Conservation (phyloP, 192 early-diverging fungal species). For the Mortierella alpina region DNA sequence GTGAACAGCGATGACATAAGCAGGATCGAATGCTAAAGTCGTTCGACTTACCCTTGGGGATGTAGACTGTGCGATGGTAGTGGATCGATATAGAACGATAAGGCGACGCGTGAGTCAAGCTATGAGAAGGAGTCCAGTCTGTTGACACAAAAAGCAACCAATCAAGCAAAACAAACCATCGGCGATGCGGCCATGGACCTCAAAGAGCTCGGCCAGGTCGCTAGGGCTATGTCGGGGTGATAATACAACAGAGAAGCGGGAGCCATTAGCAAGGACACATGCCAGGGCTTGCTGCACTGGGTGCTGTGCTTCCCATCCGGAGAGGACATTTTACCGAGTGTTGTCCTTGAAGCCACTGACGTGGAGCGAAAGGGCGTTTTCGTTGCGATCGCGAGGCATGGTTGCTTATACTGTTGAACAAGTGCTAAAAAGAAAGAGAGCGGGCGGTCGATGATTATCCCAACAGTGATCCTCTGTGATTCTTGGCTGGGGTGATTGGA, state of each 20-base stretch:
- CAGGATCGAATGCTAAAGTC: not conserved
- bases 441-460: too few species aligned
- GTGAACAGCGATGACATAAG: not conserved
- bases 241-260: not conserved
- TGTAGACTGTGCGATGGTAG: slow-evolving; percentile 22
- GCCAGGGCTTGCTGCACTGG: too few species aligned
- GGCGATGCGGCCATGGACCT: slow-evolving; percentile 30
- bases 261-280: not conserved
- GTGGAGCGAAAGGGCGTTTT: slow-evolving; percentile 42
- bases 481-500: not conserved
- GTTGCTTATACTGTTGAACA: not conserved
- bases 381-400: slow-evolving; percentile 50
- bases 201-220: slow-evolving; percentile 44
- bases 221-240: slow-evolving; percentile 24
- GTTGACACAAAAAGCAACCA: too few species aligned
- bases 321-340: slow-evolving; percentile 34
- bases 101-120: not conserved
- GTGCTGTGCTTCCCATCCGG: too few species aligned
- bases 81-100: not conserved
- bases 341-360: slow-evolving; percentile 52
- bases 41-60: slow-evolving; percentile 42
- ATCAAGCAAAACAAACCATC: slow-evolving; percentile 17
- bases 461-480: too few species aligned
- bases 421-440: too few species aligned
- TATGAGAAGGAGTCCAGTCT: too few species aligned